Percentiles rank a stretch among this genome's conserved stretches.
These are phyloP conservation scores for Fraxinus baroniana DNA, from an alignment of 305 asterid genomes.

Conservation along the genomic window DNA sequence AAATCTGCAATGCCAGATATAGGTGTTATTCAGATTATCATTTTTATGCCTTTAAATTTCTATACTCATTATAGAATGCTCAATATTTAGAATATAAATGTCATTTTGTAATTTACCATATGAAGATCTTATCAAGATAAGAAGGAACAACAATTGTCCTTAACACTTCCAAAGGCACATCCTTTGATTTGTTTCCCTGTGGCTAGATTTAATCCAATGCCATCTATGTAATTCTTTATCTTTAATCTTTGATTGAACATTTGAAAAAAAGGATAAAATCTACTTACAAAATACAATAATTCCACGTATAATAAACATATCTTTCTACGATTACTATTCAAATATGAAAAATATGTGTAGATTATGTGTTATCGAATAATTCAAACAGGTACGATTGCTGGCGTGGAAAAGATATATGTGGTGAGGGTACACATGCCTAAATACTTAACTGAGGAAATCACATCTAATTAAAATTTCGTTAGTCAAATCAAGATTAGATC, in stretches of 20 bases:
- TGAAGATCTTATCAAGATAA: too few relatives aligned
- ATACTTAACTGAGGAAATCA: not conserved
- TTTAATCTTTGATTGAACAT: not conserved
- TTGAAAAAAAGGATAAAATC: not conserved
- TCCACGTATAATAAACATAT: not conserved
- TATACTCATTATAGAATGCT: too few relatives aligned
- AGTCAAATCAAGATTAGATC: not conserved
- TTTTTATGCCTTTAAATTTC: too few relatives aligned
- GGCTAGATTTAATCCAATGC: slow-evolving; percentile 26
- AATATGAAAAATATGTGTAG: not conserved
- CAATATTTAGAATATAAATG: too few relatives aligned
- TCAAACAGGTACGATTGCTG: not conserved
- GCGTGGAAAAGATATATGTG: not conserved
- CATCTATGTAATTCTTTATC: not conserved
- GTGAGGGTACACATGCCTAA: not conserved
- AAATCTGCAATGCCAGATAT: too few relatives aligned
- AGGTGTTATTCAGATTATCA: too few relatives aligned
- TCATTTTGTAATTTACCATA: too few relatives aligned
- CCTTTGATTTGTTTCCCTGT: slow-evolving; percentile 40
- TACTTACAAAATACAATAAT: not conserved
- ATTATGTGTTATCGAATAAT: not conserved
- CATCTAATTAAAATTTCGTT: not conserved
- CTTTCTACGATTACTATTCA: not conserved
- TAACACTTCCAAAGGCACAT: slow-evolving; percentile 39
- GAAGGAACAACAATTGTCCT: too few relatives aligned